Base-by-base conservation (phyloP, 2,329 filamentous ascomycete species). In the Aspergillus sclerotialis region DNA sequence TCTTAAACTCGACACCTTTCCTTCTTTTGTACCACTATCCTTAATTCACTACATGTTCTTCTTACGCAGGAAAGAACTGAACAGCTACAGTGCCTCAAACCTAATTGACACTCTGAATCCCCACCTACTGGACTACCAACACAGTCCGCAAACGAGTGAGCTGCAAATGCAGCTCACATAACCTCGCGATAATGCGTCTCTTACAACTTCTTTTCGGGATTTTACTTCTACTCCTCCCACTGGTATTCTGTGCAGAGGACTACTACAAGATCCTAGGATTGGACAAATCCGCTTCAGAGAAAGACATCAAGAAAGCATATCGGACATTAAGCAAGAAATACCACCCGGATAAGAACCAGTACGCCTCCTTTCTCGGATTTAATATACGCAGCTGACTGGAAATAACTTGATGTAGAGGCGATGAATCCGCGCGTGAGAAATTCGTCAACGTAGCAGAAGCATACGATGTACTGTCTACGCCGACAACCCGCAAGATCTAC, bases 291-390 rank as follows among this genome's bases (percentile, higher is more conserved):
- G 90, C 90, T 11, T 81, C 78, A 30, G 88, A 94, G 35, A 80
- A 81, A 53, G 83, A 96, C 52, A 82, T 98, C 58, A 98, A 98
- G 65, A 84, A 84, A 29, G 89, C 92, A 14, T 98, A 98, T 64
- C 79, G 89, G 40, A 81, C 79, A 40, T 72, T 98, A 8, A 93
- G 85, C 69, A 96, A 96, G 65, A 94, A 93, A 61, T 95, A 76
- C 61, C 92, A 98, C 57, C 92, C 92, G 3, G 92, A 98, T 65
- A 98, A 98, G 75, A 96, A 96, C 53, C 88, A 90, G 82, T 92
- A 75, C 52, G 83, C 68, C 11, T 12, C 35, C 32, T 36, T 29
- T 30, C 32, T 9, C 10, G 21, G 14, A 25, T 31, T 27, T 11
- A 28, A 30, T 32, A 11, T n/a, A 29, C 8, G 21, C 6, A 16